Evolutionary conservation across 2,329 filamentous ascomycete species (phyloP), one percentile per base, ranked within the genome.

Genomic region (Fusarium sp.): DNA sequence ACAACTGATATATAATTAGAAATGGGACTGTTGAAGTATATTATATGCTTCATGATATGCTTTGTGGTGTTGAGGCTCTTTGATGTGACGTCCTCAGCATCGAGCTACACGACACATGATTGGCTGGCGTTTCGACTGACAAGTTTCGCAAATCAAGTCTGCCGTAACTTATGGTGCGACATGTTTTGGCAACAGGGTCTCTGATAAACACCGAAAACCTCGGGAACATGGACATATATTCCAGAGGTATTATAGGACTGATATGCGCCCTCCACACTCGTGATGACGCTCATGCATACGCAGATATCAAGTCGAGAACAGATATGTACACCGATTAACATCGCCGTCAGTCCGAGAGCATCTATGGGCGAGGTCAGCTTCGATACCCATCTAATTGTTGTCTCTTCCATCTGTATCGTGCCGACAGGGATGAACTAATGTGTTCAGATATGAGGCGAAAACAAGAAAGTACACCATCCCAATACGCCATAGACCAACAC

Each of bases 41-140:
- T 37, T 33, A 33, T 47, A 53, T 53, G 52, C 39, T 38, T 26
- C 28, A 29, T n/a, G 33, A 46, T 24, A 41, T 48, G 41, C 48
- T 46, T 46, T 53, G 50, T 74, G 72, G 71, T 71, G 70, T 75
- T 74, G 72, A 74, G 72, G 72, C 71, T 75, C 72, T 66, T 47
- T 46, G 43, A 53, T 42, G 56, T 61, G 63, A 68, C 33, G 57
- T 73, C 52, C 21, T 44, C 46, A 50, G 43, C 56, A 41, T 37
- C 29, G 24, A 46, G 21, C 52, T 37, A 42, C 39, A 29, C 16
- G 23, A 55, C 13, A 29, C 33, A 31, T 71, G 57, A 74, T 73
- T 75, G 72, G 72, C 37, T 23, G n/a, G 20, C 16, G 20, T 21
- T 23, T 23, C 21, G 18, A 42, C 39, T 16, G 31, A 29, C 20